Evolutionary conservation across 768 basidiomycete species (phyloP), one percentile per base, ranked within the genome.

Genomic region (Harrya chromipes): DNA sequence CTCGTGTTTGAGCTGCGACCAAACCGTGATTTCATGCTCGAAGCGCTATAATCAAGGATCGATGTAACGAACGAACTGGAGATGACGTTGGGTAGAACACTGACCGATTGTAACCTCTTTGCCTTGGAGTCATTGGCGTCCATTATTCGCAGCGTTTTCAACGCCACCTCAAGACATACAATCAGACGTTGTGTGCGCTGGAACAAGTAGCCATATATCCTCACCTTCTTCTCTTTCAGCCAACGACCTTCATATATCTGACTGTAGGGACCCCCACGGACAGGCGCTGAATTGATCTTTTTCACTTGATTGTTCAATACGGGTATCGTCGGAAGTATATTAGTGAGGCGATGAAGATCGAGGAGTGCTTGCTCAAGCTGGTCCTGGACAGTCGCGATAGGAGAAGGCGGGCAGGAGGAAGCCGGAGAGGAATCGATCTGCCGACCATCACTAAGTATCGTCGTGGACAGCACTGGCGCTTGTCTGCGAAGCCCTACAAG

Each of bases 241-340:
- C 82, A 83, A 26, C 57, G 66, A 16, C 82, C 83, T 48, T 73
- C 60, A 67, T 71, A 83, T 35, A 84, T 72, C 45, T 81, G 75
- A 57, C 79, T 81, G 52, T 79, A 79, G 19, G 70, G 70, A 23
- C 83, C 81, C 39, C 77, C 76, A 14, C 75, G 75, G 36, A 77
- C 59, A 7, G 80, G 61, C n/a, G 68, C 45, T 11, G 70, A 59
- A 0, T 46, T 46, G 4, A 39, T n/a, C 47, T 69, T 74, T 40
- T 58, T 68, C 3, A 83, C 70, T 61, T 84, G 82, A 23, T 77
- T 76, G 34, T 82, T 69, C 36, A 84, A 59, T n/a, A 72, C 57
- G 40, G 77, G 80, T 29, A 82, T 70, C 7, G 73, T 69, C 1
- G 82, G 83, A 13, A 75, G 75, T 33, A 82, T 74, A 3, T 77